Conservation (phyloP, 2,329 filamentous ascomycete genomes). For the Cladosporium sp. region DNA sequence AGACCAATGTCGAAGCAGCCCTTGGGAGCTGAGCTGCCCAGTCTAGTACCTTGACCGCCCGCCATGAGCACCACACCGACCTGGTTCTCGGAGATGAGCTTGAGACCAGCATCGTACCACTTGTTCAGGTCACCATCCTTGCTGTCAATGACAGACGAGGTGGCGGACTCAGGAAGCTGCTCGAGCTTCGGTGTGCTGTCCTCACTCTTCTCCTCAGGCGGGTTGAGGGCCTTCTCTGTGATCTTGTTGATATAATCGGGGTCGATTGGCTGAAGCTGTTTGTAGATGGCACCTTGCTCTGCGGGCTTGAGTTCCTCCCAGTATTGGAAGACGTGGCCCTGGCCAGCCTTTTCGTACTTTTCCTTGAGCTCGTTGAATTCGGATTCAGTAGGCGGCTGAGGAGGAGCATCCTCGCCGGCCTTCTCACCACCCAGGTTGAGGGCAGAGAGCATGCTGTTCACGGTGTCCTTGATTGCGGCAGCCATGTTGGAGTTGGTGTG, state of each 20-base stretch:
- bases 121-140: conserved; percentile 69
- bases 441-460: conserved; percentile 39
- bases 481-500: conserved; percentile 30
- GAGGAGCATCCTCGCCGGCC: conserved; percentile 32
- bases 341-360: conserved; percentile 66
- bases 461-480: conserved; percentile 37
- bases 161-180: conserved; percentile 80
- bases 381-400: conserved; percentile 56
- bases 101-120: conserved; percentile 74
- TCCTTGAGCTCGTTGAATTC: conserved; percentile 64
- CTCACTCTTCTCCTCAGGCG: conserved; percentile 58
- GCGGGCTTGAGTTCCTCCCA: conserved; percentile 71
- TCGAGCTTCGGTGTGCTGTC: conserved; percentile 61
- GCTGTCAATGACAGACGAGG: conserved; percentile 88
- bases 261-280: conserved; percentile 78
- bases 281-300: conserved; percentile 75
- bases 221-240: conserved; percentile 75
- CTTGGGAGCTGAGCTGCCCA: conserved; percentile 94
- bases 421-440: conserved; percentile 36
- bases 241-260: conserved; percentile 84
- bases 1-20: conserved; percentile 96
- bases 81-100: conserved; percentile 63
- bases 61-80: conserved; percentile 92
- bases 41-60: conserved; percentile 88
- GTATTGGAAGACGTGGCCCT: conserved; percentile 82